Percentiles rank a stretch among this genome's conserved stretches.
phyloP scores from a whole-genome alignment of 345 rosid species.

The Microthlaspi erraticum region DNA sequence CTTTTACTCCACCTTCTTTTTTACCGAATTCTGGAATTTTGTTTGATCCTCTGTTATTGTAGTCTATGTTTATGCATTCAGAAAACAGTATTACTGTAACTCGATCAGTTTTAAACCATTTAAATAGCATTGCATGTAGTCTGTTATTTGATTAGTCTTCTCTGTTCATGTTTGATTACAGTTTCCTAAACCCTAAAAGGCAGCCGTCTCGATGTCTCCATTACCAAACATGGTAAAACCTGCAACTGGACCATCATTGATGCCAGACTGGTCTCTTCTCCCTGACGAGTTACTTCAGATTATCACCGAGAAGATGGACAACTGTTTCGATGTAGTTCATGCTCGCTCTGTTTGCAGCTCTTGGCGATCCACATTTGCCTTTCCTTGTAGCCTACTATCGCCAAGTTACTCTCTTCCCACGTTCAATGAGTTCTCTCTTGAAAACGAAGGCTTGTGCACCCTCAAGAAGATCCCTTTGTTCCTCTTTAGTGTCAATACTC shows the following conservation, averaged over 20 bases:
- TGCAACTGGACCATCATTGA: no score
- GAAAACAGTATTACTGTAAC: background rate
- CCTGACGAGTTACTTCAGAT: background rate
- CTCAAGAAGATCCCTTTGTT: background rate
- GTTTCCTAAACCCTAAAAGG: background rate
- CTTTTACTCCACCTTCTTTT: no score
- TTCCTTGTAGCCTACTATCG: background rate
- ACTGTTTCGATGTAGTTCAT: conserved; percentile 1
- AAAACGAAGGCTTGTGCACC: background rate
- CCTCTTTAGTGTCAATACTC: background rate
- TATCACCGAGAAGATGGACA: background rate
- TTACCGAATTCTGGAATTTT: no score
- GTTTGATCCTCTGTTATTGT: background rate
- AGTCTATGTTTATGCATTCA: background rate
- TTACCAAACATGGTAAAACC: no score
- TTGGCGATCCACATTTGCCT: background rate
- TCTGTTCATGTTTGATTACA: background rate
- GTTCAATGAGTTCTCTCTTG: background rate
- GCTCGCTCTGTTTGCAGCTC: background rate
- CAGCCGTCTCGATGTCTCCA: no score
- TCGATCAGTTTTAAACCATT: no score
- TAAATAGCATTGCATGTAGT: no score
- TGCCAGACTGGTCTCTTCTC: background rate
- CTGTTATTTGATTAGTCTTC: background rate
- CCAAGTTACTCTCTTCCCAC: conserved; percentile 1